Conservation (phyloP, 2,329 filamentous ascomycete species). For the Colletotrichum higginsianum region DNA sequence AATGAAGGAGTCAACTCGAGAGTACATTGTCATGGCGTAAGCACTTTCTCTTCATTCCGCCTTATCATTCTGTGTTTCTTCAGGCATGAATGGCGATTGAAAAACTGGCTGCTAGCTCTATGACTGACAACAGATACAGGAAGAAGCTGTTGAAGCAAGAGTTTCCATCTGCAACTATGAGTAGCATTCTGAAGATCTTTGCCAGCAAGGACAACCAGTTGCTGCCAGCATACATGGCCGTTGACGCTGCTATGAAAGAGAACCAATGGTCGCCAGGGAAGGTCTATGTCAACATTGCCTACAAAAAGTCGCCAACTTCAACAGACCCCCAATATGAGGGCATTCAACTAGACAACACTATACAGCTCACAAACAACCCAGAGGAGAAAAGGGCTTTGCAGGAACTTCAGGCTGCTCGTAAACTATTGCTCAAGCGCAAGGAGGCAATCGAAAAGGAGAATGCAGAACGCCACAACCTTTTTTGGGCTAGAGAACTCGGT, state of each 20-base stretch:
- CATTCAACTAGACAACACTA: constrained; percentile 44
- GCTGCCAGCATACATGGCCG: constrained; percentile 53
- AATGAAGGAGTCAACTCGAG: not conserved
- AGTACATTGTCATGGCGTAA: constrained; percentile 33
- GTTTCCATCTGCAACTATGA: constrained; percentile 51
- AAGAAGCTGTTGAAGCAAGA: constrained; percentile 52
- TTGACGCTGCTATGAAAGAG: constrained; percentile 46
- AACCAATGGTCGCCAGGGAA: constrained; percentile 3
- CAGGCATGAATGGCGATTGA: not conserved
- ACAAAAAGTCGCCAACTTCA: constrained; percentile 50
- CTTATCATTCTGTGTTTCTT: not conserved
- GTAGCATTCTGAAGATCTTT: constrained; percentile 47
- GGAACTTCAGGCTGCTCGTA: constrained; percentile 58
- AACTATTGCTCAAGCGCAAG: constrained; percentile 42
- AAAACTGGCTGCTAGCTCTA: not conserved
- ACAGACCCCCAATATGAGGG: constrained; percentile 39
- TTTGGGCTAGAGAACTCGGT: constrained; percentile 61
- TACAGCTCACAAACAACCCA: constrained; percentile 20
- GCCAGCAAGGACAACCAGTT: constrained; percentile 48
- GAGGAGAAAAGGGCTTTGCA: constrained; percentile 51
- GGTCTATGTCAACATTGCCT: constrained; percentile 43
- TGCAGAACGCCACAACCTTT: constrained; percentile 59
- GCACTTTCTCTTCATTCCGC: not conserved
- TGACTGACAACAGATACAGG: constrained; percentile 13
- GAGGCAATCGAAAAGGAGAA: constrained; percentile 48